phyloP scores from a whole-genome alignment of 2,329 filamentous ascomycete genomes.

The Diaporthe nobilis region DNA sequence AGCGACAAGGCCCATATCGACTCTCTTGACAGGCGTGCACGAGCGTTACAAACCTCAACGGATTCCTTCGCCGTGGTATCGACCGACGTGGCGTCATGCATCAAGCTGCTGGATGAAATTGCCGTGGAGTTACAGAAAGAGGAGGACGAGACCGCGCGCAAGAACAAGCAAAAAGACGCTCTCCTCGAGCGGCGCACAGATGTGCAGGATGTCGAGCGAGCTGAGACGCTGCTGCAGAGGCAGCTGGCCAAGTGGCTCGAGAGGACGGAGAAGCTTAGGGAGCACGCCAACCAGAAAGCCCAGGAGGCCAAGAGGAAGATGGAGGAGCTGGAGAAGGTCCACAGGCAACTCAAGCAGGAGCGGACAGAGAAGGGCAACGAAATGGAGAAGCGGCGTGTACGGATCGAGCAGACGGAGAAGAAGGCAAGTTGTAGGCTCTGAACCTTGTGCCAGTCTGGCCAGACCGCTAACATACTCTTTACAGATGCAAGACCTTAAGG shows the following conservation, averaged over 20 bases:
- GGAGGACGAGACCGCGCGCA: conserved; percentile 88
- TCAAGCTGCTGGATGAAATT: conserved; percentile 91
- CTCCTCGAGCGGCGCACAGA: conserved; percentile 90
- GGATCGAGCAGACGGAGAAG: conserved; percentile 98
- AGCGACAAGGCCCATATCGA: conserved; percentile 90
- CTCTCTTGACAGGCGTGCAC: conserved; percentile 85
- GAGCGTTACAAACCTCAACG: conserved; percentile 90
- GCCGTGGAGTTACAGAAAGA: conserved; percentile 88
- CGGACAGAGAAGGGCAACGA: conserved; percentile 88
- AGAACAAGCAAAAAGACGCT: conserved; percentile 86
- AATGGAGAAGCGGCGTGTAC: conserved; percentile 91
- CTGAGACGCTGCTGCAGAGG: conserved; percentile 85
- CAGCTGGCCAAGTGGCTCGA: conserved; percentile 90
- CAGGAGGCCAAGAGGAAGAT: conserved; percentile 87
- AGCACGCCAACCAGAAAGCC: conserved; percentile 85
- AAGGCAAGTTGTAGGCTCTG: conserved; percentile 73
- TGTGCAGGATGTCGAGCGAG: conserved; percentile 90
- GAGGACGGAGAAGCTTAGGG: conserved; percentile 85
- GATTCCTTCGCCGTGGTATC: conserved; percentile 90
- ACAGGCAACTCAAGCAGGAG: conserved; percentile 87
- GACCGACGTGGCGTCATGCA: conserved; percentile 88
- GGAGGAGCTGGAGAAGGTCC: conserved; percentile 87
- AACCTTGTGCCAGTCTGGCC: conserved; percentile 18
- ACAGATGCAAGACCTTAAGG: conserved; percentile 97
- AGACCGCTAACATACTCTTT: conserved; percentile 44